phyloP scores from a whole-genome alignment of 2,329 filamentous ascomycete genomes.

The Aspergillus arachidicola region DNA sequence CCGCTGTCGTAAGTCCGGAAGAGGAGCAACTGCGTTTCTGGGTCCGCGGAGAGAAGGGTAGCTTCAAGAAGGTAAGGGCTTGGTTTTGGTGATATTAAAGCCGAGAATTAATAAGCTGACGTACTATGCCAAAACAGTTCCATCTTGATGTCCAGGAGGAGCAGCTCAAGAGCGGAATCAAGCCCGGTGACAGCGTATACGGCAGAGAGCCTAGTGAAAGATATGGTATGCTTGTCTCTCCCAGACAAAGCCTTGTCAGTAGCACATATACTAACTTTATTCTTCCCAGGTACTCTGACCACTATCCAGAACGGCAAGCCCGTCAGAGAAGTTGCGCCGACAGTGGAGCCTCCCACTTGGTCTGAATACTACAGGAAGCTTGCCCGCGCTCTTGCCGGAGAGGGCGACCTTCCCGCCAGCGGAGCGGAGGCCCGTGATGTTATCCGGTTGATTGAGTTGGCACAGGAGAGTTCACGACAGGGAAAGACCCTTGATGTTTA shows the following conservation, averaged over 20 bases:
- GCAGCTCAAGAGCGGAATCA: constrained; percentile 67
- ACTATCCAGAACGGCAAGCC: constrained; percentile 57
- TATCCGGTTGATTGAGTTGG: constrained; percentile 60
- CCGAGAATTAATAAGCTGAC: background rate
- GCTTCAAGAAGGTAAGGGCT: constrained; percentile 67
- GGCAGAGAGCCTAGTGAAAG: constrained; percentile 63
- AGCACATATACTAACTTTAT: background rate
- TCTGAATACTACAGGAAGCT: constrained; percentile 65
- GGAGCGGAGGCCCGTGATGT: constrained; percentile 57
- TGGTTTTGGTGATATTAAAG: background rate
- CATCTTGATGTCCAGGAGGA: constrained; percentile 75
- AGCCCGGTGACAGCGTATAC: constrained; percentile 64
- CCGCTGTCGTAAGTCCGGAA: constrained; percentile 69
- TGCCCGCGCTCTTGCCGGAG: constrained; percentile 56
- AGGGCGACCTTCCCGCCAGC: constrained; percentile 57
- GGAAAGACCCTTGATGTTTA: constrained; percentile 52
- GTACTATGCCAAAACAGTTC: constrained; percentile 32
- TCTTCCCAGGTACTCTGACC: constrained; percentile 51
- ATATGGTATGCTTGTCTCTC: constrained; percentile 50
- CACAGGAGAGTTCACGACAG: constrained; percentile 54
- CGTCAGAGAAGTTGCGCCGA: constrained; percentile 55
- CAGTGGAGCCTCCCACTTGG: constrained; percentile 69
- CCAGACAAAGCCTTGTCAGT: background rate
- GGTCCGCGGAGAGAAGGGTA: constrained; percentile 73
- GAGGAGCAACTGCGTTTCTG: constrained; percentile 72